Base-by-base conservation (phyloP, 2,329 filamentous ascomycete genomes). In the Aspergillus calidoustus region DNA sequence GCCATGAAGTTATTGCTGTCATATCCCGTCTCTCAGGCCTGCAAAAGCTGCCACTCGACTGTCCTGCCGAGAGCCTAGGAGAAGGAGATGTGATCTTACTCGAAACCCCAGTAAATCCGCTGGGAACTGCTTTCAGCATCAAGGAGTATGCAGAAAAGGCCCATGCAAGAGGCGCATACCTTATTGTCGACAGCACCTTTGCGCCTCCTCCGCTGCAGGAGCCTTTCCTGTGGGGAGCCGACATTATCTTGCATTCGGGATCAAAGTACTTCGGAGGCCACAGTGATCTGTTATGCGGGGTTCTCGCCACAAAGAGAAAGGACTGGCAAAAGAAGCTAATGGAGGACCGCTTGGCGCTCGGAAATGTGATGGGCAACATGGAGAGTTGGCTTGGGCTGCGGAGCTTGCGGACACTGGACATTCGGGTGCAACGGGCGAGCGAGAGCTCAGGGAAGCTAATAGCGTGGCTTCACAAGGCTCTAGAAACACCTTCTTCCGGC, bases 251-350 rank as follows among this genome's bases (percentile, higher is more conserved):
- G 91, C 95, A 99, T 79, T 90, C 86, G 53, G 95, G 93, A 4
- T 97, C 93, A 15, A 99, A 98, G 83, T 99, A 98, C 78, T 87
- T 99, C 66, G 95, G 95, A 25, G 95, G 95, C 0, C 95, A 99
- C 79, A 93, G 90, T 67, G 95, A 99, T 78, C 84, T 98, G 84
- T 86, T 99, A 4, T 96, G 91, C 73, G 95, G 95, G n/a, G 89
- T 96, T 17, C 80, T 99, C 38, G 86, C 87, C 0, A 85, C 93
- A 4, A 81, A 84, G 28, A 79, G 79, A 52, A 70, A 82, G 51
- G 81, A 81, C 9, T 91, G 89, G 89, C 75, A 87, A 23, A 74
- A 76, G 43, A 80, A 78, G 23, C 79, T 98, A 70, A 79, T 83
- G 52, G 74, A 76, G 1, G 94, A 99, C 73, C 83, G 95, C 2